Percentiles rank a stretch among this genome's conserved stretches.
These are phyloP conservation scores for Vanrija sp. DNA, from an alignment of 1,284 basidiomycete species.

Conservation along the genomic window DNA sequence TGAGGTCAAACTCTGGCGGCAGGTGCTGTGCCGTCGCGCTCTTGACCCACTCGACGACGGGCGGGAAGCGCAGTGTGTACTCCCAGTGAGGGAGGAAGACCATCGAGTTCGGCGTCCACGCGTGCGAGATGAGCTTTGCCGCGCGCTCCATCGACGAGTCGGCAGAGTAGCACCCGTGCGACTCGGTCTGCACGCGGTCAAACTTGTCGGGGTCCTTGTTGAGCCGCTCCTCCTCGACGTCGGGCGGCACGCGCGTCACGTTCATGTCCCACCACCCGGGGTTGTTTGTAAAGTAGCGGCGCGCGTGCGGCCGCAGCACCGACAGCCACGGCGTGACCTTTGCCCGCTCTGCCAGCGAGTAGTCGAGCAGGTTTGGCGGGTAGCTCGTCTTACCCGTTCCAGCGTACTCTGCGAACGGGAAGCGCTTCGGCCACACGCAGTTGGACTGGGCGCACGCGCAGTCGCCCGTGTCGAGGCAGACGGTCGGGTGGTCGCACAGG, in stretches of 20 bases:
- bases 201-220: constrained; percentile 15
- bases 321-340: constrained; percentile 27
- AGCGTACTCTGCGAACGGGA: constrained; percentile 23
- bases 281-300: constrained; percentile 20
- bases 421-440: constrained; percentile 20
- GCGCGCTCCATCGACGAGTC: constrained; percentile 29
- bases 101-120: constrained; percentile 30
- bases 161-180: constrained; percentile 30
- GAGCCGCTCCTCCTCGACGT: constrained; percentile 12
- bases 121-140: constrained; percentile 17
- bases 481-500: constrained; percentile 34
- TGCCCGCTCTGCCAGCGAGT: constrained; percentile 25
- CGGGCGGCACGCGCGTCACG: constrained; percentile 22
- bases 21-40: constrained; percentile 23
- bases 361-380: constrained; percentile 16
- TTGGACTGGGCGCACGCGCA: constrained; percentile 29
- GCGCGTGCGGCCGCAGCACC: constrained; percentile 29
- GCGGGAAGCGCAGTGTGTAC: constrained; percentile 8
- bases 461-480: constrained; percentile 36
- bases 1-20: constrained; percentile 18
- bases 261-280: constrained; percentile 21
- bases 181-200: constrained; percentile 17
- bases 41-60: constrained; percentile 16
- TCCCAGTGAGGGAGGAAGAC: constrained; percentile 44
- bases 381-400: too few relatives aligned